Conservation (phyloP, 768 basidiomycete genomes). For the Filobasidium floriforme region DNA sequence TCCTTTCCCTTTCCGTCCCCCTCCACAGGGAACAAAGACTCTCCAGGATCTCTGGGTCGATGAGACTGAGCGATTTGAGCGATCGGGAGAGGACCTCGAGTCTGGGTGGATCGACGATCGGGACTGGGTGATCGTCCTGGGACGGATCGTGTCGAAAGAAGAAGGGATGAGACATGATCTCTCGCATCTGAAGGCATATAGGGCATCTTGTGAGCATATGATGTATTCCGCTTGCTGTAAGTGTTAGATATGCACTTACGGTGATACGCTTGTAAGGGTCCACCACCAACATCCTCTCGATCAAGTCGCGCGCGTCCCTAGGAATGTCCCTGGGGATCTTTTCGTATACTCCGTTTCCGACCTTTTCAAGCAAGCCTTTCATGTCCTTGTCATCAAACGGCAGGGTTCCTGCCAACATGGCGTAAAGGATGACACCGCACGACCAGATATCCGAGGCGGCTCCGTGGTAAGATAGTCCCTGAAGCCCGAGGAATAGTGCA, state of each 20-base stretch:
- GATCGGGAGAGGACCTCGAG: conserved; percentile 64
- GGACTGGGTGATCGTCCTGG: conserved; percentile 20
- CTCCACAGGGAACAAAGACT: conserved; percentile 80
- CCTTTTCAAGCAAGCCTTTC: conserved; percentile 63
- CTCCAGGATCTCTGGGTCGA: conserved; percentile 68
- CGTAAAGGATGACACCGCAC: conserved; percentile 86
- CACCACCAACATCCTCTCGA: conserved; percentile 79
- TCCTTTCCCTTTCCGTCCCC: conserved; percentile 43
- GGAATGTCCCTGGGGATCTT: conserved; percentile 69
- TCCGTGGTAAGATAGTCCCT: conserved; percentile 59
- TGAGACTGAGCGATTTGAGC: conserved; percentile 59
- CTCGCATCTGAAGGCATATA: conserved; percentile 58
- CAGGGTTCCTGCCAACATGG: conserved; percentile 77
- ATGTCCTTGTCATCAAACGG: conserved; percentile 88
- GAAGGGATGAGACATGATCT: conserved; percentile 83
- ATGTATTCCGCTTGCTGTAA: not conserved
- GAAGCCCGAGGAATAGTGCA: too few relatives aligned
- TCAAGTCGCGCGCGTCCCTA: conserved; percentile 65
- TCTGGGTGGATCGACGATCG: conserved; percentile 54
- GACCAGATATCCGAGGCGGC: conserved; percentile 94
- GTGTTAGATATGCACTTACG: conserved; percentile 50
- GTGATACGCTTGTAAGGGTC: conserved; percentile 72
- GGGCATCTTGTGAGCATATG: conserved; percentile 1
- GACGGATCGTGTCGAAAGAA: conserved; percentile 45
- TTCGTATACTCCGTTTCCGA: conserved; percentile 75